Conservation (phyloP, 139 green algal species). For the Chlamydomonas sphaeroides region DNA sequence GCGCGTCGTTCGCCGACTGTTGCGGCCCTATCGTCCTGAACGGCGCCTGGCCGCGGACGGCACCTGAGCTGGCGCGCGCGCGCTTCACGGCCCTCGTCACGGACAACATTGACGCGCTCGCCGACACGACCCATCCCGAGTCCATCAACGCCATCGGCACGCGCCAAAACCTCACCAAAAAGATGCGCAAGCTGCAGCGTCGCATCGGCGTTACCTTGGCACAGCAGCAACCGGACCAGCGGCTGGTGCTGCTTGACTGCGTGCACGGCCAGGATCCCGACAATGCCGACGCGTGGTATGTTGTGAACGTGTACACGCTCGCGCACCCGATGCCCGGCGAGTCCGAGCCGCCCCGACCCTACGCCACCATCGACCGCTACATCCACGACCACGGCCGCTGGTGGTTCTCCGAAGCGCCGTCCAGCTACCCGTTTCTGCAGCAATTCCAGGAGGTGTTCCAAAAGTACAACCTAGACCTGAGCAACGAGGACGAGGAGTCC, state of each 20-base stretch:
- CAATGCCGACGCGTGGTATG: slow-evolving; percentile 6
- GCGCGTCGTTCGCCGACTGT: slow-evolving; percentile 10
- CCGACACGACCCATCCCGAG: slow-evolving; percentile 47
- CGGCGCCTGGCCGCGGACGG: slow-evolving; percentile 43
- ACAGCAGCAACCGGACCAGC: not conserved
- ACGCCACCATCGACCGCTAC: slow-evolving; percentile 20
- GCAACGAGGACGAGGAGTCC: not conserved
- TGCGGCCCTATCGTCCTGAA: slow-evolving; percentile 21
- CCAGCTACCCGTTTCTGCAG: not conserved
- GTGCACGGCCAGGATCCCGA: slow-evolving; percentile 4
- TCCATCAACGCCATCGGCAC: slow-evolving; percentile 33
- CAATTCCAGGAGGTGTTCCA: slow-evolving; percentile 28
- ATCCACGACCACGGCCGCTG: slow-evolving; percentile 36
- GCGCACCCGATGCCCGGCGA: no score
- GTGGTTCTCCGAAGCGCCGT: slow-evolving; percentile 5
- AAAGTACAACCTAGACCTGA: not conserved
- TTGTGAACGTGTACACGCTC: not conserved
- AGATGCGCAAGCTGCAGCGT: not conserved
- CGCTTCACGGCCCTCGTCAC: slow-evolving; percentile 29
- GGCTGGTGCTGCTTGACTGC: not conserved
- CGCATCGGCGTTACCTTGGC: no score
- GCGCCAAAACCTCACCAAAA: not conserved
- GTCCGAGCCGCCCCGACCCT: no score
- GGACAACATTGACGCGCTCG: slow-evolving; percentile 1
- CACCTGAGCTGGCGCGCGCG: slow-evolving; percentile 31